A percentile compares a stretch with the other conserved stretches of the same genome.
Evolutionary conservation across 139 green algal genomes (phyloP).

Genomic region (Coelastrella sp.): DNA sequence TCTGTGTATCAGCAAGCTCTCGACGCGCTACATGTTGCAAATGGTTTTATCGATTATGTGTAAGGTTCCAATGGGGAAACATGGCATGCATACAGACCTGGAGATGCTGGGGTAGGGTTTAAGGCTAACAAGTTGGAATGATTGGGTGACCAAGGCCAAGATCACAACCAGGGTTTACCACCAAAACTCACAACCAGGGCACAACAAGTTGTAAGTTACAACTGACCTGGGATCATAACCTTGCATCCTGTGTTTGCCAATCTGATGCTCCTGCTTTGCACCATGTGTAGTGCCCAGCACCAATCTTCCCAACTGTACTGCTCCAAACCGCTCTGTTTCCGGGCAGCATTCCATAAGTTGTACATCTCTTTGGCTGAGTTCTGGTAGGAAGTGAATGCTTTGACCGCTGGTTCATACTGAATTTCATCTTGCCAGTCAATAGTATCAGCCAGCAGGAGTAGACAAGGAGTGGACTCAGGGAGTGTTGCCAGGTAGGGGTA

Average conservation of each 20-base stretch:
- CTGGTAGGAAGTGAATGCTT: conserved; percentile 16
- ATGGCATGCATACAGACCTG: too few species aligned
- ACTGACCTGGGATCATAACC: conserved; percentile 53
- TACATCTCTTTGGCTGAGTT: neutral
- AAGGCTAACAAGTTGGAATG: too few species aligned
- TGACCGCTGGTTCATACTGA: conserved; percentile 33
- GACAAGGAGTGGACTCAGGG: neutral
- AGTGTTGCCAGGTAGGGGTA: conserved; percentile 23
- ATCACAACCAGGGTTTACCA: too few species aligned
- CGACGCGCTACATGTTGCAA: too few species aligned
- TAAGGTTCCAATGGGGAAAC: too few species aligned
- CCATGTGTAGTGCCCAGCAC: conserved; percentile 49
- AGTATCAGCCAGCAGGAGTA: conserved; percentile 26
- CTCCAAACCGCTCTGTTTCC: neutral
- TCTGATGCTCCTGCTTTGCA: conserved; percentile 51
- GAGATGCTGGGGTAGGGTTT: too few species aligned
- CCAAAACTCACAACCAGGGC: too few species aligned
- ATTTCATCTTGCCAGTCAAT: conserved; percentile 1
- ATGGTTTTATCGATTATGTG: too few species aligned
- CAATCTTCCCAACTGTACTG: conserved; percentile 32
- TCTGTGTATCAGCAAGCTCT: too few species aligned
- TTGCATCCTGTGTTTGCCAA: conserved; percentile 42
- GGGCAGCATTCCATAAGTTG: neutral
- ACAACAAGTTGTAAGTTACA: too few species aligned
- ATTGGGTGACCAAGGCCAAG: too few species aligned